These are phyloP conservation scores for Coniella vitis DNA, from an alignment of 2,329 filamentous ascomycete species.

Conservation along the genomic window DNA sequence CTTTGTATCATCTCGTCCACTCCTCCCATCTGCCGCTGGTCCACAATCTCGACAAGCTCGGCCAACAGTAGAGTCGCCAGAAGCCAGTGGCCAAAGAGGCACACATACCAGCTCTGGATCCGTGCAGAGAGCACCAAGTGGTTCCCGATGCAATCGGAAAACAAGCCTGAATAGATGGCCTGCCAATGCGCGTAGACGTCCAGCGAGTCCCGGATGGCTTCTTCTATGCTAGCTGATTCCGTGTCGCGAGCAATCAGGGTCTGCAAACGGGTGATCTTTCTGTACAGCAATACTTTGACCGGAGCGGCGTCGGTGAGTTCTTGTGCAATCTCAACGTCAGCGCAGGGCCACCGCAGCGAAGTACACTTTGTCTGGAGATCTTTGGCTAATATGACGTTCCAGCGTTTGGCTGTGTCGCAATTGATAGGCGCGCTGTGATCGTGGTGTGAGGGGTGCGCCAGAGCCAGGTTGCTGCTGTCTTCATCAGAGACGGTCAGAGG, in stretches of 20 bases:
- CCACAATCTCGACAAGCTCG: conserved; percentile 45
- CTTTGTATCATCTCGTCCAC: conserved; percentile 24
- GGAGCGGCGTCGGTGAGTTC: conserved; percentile 46
- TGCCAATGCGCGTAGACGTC: conserved; percentile 51
- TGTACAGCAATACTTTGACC: conserved; percentile 52
- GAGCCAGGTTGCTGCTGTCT: conserved; percentile 23
- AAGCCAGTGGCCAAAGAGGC: conserved; percentile 51
- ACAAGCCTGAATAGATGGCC: conserved; percentile 42
- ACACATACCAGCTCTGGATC: conserved; percentile 54
- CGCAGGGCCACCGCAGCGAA: conserved; percentile 43
- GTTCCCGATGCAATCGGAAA: conserved; percentile 42
- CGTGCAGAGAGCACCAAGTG: conserved; percentile 44
- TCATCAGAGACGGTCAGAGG: conserved; percentile 33
- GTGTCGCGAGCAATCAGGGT: conserved; percentile 28
- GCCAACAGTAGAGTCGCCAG: conserved; percentile 48
- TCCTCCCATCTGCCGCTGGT: conserved; percentile 28
- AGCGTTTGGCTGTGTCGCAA: conserved; percentile 1
- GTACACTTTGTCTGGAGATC: conserved; percentile 10
- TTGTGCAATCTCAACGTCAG: conserved; percentile 42
- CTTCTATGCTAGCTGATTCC: conserved; percentile 27
- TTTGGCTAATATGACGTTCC: conserved; percentile 12
- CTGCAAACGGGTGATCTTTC: conserved; percentile 49
- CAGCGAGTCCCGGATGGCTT: conserved; percentile 39
- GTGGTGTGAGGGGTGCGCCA: conserved; percentile 13
- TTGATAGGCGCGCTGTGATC: not conserved